Base-by-base conservation (phyloP, 495 filamentous ascomycete species). In the Cercophora sp. region DNA sequence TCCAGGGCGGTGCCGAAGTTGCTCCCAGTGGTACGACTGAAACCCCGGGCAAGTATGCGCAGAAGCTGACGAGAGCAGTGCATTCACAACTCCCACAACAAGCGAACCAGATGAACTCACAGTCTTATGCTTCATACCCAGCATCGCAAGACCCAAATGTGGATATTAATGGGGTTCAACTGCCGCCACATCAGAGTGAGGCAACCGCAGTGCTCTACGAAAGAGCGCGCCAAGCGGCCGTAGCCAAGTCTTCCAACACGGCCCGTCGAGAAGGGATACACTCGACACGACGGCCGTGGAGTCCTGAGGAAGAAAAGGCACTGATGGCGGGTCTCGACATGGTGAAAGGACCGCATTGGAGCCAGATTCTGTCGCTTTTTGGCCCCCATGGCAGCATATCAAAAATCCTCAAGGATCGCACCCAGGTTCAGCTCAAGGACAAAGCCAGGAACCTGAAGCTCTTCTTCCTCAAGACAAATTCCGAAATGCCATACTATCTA, bases 311-410 rank as follows among this genome's bases (percentile, higher is more conserved):
- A 68, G 91, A 97, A 62, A 88, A 88, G 62, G 91, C 91, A 0
- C 74, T 97, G 42, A 93, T 97, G 88, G 83, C 86, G 27, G 91
- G 91, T 9, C 79, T 97, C 8, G 92, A 95, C 63, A 83, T 84
- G 48, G 91, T 97, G 23, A 90, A 90, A 63, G 91, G 91, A 0
- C 91, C 91, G 42, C 92, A 97, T 58, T 97, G 91, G 91, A 91
- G 86, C 55, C 91, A 96, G 63, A 97, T 97, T 29, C 75, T 97
- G 2, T 84, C 85, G 10, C 82, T 97, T 61, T 96, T 91, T 60
- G 91, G 91, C 0, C 80, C 82, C 0, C 87, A 87, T 27, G 91
- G 91, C 4, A 85, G 84, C 3, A 81, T 93, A 47, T 91, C 85
- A 43, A 85, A 93, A 55, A 85, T 89, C 4, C 75, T 97, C 29